Conservation (phyloP, 2,329 filamentous ascomycete species). For the Neospermospora avenae region DNA sequence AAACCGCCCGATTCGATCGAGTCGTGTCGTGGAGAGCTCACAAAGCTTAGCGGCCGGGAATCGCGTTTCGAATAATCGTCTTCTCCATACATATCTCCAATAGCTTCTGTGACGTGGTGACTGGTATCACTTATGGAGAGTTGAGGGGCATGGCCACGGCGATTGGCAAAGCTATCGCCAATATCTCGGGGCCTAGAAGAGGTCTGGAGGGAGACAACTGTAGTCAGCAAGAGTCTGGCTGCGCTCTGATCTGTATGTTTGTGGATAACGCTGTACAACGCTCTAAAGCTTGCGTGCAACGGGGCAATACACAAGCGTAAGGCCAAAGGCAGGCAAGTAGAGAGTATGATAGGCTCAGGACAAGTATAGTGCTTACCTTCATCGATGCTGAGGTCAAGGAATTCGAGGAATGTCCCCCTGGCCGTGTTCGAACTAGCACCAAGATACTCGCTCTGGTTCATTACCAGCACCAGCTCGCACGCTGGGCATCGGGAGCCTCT, state of each 20-base stretch:
- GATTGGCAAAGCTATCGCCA: conserved; percentile 35
- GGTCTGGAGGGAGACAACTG: conserved; percentile 29
- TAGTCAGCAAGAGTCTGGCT: conserved; percentile 25
- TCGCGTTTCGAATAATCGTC: conserved; percentile 49
- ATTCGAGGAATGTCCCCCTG: conserved; percentile 30
- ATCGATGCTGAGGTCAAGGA: conserved; percentile 25
- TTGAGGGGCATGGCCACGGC: conserved; percentile 34
- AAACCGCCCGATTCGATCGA: conserved; percentile 47
- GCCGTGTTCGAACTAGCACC: conserved; percentile 31
- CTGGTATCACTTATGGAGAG: conserved; percentile 60
- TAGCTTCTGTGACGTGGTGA: conserved; percentile 74
- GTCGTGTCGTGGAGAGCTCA: conserved; percentile 42
- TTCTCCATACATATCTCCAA: conserved; percentile 70
- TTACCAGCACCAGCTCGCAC: conserved; percentile 21
- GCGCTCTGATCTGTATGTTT: conserved; percentile 10
- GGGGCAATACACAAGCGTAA: conserved; percentile 13
- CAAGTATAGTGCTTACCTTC: conserved; percentile 32
- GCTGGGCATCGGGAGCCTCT: conserved; percentile 33
- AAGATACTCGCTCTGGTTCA: conserved; percentile 29
- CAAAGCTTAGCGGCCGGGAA: conserved; percentile 58
- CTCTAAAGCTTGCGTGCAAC: conserved; percentile 23
- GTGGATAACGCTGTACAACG: conserved; percentile 19
- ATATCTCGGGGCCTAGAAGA: conserved; percentile 36
- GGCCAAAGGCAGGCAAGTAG: conserved; percentile 8
- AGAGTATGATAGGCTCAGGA: neutral